Conservation (phyloP, 2,329 filamentous ascomycete species). For the Cordyceps javanica region DNA sequence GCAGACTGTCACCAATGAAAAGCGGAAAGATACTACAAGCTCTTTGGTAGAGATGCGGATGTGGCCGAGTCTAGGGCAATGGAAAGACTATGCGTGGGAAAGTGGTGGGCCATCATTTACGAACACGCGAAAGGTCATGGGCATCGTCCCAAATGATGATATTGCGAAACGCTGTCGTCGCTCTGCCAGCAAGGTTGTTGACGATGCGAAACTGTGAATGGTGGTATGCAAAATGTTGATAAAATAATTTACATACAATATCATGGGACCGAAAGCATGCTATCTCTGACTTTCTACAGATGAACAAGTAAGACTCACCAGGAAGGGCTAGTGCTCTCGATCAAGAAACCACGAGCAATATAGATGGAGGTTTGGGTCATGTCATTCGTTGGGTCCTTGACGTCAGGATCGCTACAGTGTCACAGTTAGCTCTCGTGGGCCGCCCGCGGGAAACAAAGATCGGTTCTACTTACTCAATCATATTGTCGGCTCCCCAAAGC, state of each 20-base stretch:
- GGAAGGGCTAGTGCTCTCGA: conserved; percentile 9
- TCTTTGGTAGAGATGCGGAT: conserved; percentile 38
- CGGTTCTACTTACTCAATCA: conserved; percentile 16
- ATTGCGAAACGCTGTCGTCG: conserved; percentile 21
- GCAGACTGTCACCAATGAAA: conserved; percentile 40
- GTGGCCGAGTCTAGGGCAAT: conserved; percentile 52
- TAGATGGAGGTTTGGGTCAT: conserved; percentile 10
- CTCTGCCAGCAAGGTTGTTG: not conserved
- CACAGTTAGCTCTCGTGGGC: not conserved
- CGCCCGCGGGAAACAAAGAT: no score
- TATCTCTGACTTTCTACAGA: no score
- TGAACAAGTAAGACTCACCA: no score
- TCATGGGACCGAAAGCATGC: not conserved
- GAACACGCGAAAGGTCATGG: conserved; percentile 28
- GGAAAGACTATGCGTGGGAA: conserved; percentile 59
- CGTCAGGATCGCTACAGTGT: conserved; percentile 10
- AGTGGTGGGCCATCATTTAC: conserved; percentile 46
- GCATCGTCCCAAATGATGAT: conserved; percentile 26
- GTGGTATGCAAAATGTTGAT: not conserved
- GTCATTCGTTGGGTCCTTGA: conserved; percentile 13
- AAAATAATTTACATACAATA: not conserved
- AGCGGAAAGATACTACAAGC: conserved; percentile 22
- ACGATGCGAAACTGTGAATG: not conserved
- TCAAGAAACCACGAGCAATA: conserved; percentile 21
- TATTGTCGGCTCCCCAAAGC: conserved; percentile 67